Percentiles rank a stretch among this genome's conserved stretches.
These are phyloP conservation scores for Debaryomyces psychrophilus DNA, from an alignment of 1,139 yeast species.

Conservation along the genomic window DNA sequence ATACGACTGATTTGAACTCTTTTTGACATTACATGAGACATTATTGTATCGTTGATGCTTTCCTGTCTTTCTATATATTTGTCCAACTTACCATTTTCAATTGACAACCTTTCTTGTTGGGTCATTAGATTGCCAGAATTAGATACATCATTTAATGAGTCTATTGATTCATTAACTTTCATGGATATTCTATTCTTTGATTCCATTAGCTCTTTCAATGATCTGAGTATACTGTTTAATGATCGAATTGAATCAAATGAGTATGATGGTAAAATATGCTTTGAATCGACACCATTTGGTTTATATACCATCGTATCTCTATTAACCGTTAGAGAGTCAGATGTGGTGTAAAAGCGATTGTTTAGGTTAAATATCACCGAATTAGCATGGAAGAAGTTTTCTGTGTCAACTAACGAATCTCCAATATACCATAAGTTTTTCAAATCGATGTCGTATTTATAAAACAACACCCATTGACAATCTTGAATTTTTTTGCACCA, in stretches of 20 bases:
- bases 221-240: conserved; percentile 31
- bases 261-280: conserved; percentile 25
- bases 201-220: conserved; percentile 33
- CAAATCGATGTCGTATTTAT: conserved; percentile 25
- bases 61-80: conserved; percentile 26
- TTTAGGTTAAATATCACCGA: conserved; percentile 30
- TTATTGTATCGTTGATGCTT: conserved; percentile 28
- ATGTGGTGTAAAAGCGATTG: conserved; percentile 26
- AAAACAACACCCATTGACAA: conserved; percentile 27
- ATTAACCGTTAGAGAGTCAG: conserved; percentile 16
- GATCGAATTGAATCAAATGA: conserved; percentile 41
- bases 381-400: conserved; percentile 28
- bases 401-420: conserved; percentile 15
- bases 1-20: conserved; percentile 30
- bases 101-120: neutral
- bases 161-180: conserved; percentile 21
- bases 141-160: conserved; percentile 3
- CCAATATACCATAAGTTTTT: conserved; percentile 22
- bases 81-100: conserved; percentile 6
- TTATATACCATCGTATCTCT: neutral
- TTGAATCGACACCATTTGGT: neutral
- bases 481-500: conserved; percentile 22
- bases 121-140: conserved; percentile 7
- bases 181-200: conserved; percentile 23
- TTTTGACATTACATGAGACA: conserved; percentile 29